These are phyloP conservation scores for Cystobasidiaceae sp. DNA, from an alignment of 1,284 basidiomycete species.

Conservation along the genomic window DNA sequence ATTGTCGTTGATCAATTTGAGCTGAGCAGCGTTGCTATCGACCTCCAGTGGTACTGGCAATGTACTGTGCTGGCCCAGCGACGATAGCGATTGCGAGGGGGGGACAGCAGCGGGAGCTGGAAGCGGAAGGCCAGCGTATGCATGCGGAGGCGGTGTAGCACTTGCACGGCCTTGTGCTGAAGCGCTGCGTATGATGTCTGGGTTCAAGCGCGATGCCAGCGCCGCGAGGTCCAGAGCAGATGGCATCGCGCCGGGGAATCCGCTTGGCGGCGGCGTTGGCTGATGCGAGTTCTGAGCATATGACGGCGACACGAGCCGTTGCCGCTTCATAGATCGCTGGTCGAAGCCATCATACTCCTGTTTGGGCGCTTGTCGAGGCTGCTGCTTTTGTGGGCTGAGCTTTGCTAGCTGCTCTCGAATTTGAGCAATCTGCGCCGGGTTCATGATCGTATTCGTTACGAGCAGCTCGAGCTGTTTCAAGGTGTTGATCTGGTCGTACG, in stretches of 20 bases:
- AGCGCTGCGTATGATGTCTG: slow-evolving; percentile 21
- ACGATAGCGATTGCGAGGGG: not conserved
- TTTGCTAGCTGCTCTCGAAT: slow-evolving; percentile 68
- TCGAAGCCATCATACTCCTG: not conserved
- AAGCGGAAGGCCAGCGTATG: not conserved
- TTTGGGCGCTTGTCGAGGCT: not conserved
- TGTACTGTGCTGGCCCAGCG: not conserved
- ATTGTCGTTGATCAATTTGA: slow-evolving; percentile 57
- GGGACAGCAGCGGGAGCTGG: not conserved
- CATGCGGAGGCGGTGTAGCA: slow-evolving; percentile 10
- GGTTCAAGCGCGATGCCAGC: slow-evolving; percentile 15
- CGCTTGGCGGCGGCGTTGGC: slow-evolving; percentile 34
- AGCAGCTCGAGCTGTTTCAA: slow-evolving; percentile 71
- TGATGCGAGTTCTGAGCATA: slow-evolving; percentile 41
- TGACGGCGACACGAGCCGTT: slow-evolving; percentile 7
- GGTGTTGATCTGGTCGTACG: slow-evolving; percentile 60
- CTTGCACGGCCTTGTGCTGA: slow-evolving; percentile 12
- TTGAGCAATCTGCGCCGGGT: slow-evolving; percentile 69
- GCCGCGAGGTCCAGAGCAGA: slow-evolving; percentile 22
- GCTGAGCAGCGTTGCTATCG: not conserved
- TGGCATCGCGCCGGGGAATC: not conserved
- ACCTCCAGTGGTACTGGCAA: too few relatives aligned
- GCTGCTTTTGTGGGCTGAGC: slow-evolving; percentile 36
- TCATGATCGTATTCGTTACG: slow-evolving; percentile 66
- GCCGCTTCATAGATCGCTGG: slow-evolving; percentile 7